Conservation (phyloP, 225 moss, liverwort and hornwort genomes). For the Ulota crispa region DNA sequence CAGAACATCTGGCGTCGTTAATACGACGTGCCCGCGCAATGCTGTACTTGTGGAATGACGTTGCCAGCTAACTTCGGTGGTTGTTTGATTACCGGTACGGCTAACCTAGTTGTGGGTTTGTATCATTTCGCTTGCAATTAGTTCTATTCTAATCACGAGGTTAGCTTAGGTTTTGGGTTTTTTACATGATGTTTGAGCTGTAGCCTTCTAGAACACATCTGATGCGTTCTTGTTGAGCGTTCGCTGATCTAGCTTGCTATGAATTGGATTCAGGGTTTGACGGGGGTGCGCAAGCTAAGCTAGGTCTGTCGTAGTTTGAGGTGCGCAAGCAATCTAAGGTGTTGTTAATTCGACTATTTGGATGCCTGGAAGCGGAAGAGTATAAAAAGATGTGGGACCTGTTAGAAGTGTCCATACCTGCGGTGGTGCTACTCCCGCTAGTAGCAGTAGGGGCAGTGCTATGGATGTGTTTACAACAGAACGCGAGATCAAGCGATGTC, state of each 20-base stretch:
- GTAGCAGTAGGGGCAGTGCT: conserved; percentile 22
- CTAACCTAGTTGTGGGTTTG: not conserved
- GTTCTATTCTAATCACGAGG: not conserved
- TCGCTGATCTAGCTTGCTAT: conserved; percentile 9
- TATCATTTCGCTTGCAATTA: not conserved
- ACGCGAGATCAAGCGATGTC: conserved; percentile 34
- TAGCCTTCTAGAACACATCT: not conserved
- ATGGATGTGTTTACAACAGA: conserved; percentile 45
- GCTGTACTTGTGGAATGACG: conserved; percentile 12
- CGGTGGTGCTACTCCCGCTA: conserved; percentile 48
- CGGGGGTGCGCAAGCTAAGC: not conserved
- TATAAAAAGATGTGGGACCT: conserved; percentile 36
- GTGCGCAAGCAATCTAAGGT: not conserved
- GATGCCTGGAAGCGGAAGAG: conserved; percentile 21
- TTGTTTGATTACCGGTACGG: conserved; percentile 6
- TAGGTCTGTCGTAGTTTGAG: conserved; percentile 20
- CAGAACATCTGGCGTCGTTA: not conserved
- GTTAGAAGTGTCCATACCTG: conserved; percentile 48
- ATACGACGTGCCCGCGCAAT: conserved; percentile 25
- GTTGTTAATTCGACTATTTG: not conserved
- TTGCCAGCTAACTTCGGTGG: not conserved
- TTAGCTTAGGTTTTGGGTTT: not conserved
- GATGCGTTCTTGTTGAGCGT: no score
- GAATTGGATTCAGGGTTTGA: conserved; percentile 41
- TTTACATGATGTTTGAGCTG: not conserved